These are phyloP conservation scores for Hypoxylon sp. DNA, from an alignment of 2,329 filamentous ascomycete species.

Conservation along the genomic window DNA sequence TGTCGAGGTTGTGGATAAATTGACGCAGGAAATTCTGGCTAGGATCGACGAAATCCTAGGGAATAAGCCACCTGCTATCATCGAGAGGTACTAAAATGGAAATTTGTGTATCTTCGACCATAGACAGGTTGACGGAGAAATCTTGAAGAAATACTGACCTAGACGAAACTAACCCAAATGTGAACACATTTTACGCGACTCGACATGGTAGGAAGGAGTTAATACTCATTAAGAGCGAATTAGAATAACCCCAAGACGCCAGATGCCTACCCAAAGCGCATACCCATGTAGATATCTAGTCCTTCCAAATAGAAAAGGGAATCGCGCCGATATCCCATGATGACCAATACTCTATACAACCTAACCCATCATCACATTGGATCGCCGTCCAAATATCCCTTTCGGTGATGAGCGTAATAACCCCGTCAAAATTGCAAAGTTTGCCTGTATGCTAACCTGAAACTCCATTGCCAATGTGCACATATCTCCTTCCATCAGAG, in stretches of 20 bases:
- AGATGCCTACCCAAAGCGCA: constrained; percentile 10
- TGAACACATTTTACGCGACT: background rate
- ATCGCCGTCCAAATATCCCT: constrained; percentile 19
- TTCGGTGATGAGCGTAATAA: constrained; percentile 7
- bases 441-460: constrained; percentile 19
- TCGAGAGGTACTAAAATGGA: constrained; percentile 52
- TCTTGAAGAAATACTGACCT: background rate
- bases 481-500: constrained; percentile 3
- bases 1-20: constrained; percentile 64
- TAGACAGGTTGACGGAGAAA: background rate
- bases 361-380: constrained; percentile 5
- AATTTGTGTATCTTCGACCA: background rate
- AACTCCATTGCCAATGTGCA: constrained; percentile 31
- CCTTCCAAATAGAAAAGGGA: background rate
- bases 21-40: constrained; percentile 70
- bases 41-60: constrained; percentile 71
- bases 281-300: constrained; percentile 8
- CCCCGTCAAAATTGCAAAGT: constrained; percentile 8
- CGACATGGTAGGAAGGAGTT: constrained; percentile 1
- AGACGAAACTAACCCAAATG: background rate
- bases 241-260: constrained; percentile 26
- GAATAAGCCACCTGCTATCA: constrained; percentile 67
- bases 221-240: constrained; percentile 23
- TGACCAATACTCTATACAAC: constrained; percentile 31
- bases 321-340: constrained; percentile 14